Evolutionary conservation across 2,329 filamentous ascomycete species (phyloP).

Genomic region (Salinomyces thailandicus): DNA sequence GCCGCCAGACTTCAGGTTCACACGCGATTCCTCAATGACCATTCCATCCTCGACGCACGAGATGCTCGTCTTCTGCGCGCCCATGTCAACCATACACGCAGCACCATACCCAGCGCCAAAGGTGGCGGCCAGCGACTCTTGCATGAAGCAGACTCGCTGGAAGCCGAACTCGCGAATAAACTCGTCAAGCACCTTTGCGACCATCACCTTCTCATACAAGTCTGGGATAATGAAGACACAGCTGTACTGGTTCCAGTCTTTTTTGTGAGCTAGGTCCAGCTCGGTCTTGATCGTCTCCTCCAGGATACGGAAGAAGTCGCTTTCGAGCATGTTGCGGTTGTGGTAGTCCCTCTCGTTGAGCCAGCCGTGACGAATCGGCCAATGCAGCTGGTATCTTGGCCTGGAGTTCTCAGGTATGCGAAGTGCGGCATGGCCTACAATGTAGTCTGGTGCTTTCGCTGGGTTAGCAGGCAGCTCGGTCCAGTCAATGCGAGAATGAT

Average conservation of each 20-base stretch:
- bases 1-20: slow-evolving; percentile 91
- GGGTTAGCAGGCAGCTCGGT: slow-evolving; percentile 61
- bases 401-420: slow-evolving; percentile 81
- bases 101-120: slow-evolving; percentile 93
- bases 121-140: slow-evolving; percentile 88
- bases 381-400: slow-evolving; percentile 84
- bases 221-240: slow-evolving; percentile 97
- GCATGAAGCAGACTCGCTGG: slow-evolving; percentile 80
- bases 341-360: slow-evolving; percentile 84
- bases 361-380: slow-evolving; percentile 79
- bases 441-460: slow-evolving; percentile 58
- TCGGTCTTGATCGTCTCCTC: slow-evolving; percentile 82
- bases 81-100: slow-evolving; percentile 90
- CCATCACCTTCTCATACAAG: slow-evolving; percentile 88
- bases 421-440: slow-evolving; percentile 71
- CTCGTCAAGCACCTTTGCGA: slow-evolving; percentile 73
- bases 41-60: slow-evolving; percentile 96
- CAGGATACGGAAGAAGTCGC: slow-evolving; percentile 78
- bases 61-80: slow-evolving; percentile 93
- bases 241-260: slow-evolving; percentile 80
- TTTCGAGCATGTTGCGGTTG: slow-evolving; percentile 66
- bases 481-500: slow-evolving; percentile 89
- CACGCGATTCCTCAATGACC: slow-evolving; percentile 83
- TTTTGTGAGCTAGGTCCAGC: slow-evolving; percentile 64
- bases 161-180: slow-evolving; percentile 86